A percentile compares a stretch with the other conserved stretches of the same genome.
phyloP scores from a whole-genome alignment of 2,329 filamentous ascomycete genomes.

The Camptophora hylomeconis region DNA sequence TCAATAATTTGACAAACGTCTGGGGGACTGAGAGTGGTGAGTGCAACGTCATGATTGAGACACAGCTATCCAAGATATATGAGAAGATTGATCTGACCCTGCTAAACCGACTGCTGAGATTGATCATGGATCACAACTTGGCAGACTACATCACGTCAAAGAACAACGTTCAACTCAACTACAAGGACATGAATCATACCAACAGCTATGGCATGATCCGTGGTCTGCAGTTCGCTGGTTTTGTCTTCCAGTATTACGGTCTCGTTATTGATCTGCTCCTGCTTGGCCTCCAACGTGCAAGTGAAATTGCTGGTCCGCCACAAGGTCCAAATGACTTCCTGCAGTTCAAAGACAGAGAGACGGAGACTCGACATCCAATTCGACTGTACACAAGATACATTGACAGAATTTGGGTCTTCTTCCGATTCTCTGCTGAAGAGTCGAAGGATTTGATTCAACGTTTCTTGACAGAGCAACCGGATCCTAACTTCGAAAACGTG shows the following conservation, averaged over 20 bases:
- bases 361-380: slow-evolving; percentile 87
- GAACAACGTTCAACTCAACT: slow-evolving; percentile 97
- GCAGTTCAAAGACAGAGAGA: slow-evolving; percentile 87
- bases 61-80: slow-evolving; percentile 96
- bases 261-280: slow-evolving; percentile 86
- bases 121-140: slow-evolving; percentile 99
- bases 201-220: slow-evolving; percentile 98
- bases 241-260: slow-evolving; percentile 98
- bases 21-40: slow-evolving; percentile 92
- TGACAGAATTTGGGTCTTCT: slow-evolving; percentile 96
- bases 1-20: slow-evolving; percentile 92
- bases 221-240: slow-evolving; percentile 92
- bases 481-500: slow-evolving; percentile 98
- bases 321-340: slow-evolving; percentile 94
- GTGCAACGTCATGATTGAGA: slow-evolving; percentile 98
- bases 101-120: slow-evolving; percentile 76
- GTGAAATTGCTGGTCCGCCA: slow-evolving; percentile 89
- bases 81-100: slow-evolving; percentile 97
- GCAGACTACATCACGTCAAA: slow-evolving; percentile 98
- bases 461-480: slow-evolving; percentile 94
- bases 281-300: slow-evolving; percentile 87
- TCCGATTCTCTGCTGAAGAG: slow-evolving; percentile 86
- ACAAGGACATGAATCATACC: slow-evolving; percentile 99
- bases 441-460: slow-evolving; percentile 92
- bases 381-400: slow-evolving; percentile 96